Conservation (phyloP, 345 rosid genomes). For the Streptanthus diversifolius region DNA sequence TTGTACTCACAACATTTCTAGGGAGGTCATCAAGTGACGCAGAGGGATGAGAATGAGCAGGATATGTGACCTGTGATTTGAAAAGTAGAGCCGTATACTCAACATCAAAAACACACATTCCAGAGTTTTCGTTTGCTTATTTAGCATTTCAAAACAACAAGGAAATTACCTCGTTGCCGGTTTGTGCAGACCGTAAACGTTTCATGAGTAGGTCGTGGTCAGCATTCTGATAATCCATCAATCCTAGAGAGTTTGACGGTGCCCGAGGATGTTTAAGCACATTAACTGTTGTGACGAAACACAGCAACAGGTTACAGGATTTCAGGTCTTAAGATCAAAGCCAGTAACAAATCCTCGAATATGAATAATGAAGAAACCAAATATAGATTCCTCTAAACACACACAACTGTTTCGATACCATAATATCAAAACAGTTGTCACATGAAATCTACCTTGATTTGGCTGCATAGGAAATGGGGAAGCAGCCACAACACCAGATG, state of each 20-base stretch:
- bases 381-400: no score
- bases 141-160: conserved; percentile 4
- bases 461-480: conserved; percentile 63
- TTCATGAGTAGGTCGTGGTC: conserved; percentile 85
- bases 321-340: background rate
- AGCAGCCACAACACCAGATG: conserved; percentile 68
- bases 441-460: conserved; percentile 30
- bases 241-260: conserved; percentile 61
- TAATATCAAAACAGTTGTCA: background rate
- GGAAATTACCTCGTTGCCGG: conserved; percentile 45
- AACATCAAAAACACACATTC: conserved; percentile 11
- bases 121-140: background rate
- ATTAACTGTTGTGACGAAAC: conserved; percentile 38
- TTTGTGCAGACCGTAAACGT: conserved; percentile 71
- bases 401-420: no score
- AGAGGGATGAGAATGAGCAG: conserved; percentile 56
- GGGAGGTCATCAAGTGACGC: conserved; percentile 88
- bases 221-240: conserved; percentile 74
- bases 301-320: conserved; percentile 1
- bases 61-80: conserved; percentile 52
- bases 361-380: background rate
- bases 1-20: conserved; percentile 64
- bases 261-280: conserved; percentile 70
- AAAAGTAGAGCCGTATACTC: background rate
- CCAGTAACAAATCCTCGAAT: background rate